These are phyloP conservation scores for Penicillium aurantiogriseum DNA, from an alignment of 2,329 filamentous ascomycete species.

Conservation along the genomic window DNA sequence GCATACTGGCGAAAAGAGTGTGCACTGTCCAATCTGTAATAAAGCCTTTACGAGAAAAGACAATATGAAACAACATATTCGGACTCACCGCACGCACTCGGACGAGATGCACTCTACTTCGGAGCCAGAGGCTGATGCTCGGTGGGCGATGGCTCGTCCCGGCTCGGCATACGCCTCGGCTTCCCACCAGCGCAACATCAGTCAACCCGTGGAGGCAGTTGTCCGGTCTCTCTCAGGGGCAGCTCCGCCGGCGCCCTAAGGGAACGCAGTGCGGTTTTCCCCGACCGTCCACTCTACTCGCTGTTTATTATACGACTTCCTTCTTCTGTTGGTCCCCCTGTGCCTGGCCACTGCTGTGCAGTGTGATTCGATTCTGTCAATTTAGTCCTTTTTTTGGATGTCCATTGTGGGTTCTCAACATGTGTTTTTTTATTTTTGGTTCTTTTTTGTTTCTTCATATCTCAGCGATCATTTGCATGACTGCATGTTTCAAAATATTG, in stretches of 20 bases:
- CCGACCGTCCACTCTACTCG: background rate
- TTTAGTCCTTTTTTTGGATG: background rate
- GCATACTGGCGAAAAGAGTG: slow-evolving; percentile 67
- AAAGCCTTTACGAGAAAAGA: slow-evolving; percentile 68
- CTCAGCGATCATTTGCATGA: slow-evolving; percentile 8
- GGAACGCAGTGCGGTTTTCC: background rate
- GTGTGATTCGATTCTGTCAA: slow-evolving; percentile 5
- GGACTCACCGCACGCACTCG: slow-evolving; percentile 53
- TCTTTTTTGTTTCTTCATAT: slow-evolving; percentile 3
- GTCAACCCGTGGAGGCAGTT: slow-evolving; percentile 15
- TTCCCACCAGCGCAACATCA: slow-evolving; percentile 18
- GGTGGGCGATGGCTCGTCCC: slow-evolving; percentile 16
- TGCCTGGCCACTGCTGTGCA: slow-evolving; percentile 12
- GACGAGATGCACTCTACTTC: slow-evolving; percentile 32
- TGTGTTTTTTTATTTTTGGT: background rate
- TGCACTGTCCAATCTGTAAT: slow-evolving; percentile 66
- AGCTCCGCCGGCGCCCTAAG: slow-evolving; percentile 6
- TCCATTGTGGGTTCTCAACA: background rate
- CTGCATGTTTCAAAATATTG: background rate
- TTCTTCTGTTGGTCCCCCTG: background rate
- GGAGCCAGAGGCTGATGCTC: slow-evolving; percentile 17
- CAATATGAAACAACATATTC: slow-evolving; percentile 68
- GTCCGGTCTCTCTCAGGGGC: slow-evolving; percentile 5
- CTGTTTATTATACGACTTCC: background rate
- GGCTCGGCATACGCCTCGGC: slow-evolving; percentile 13